A percentile compares a stretch with the other conserved stretches of the same genome.
Conservation (phyloP, 768 basidiomycete species). For the Steccherinum ochraceum region DNA sequence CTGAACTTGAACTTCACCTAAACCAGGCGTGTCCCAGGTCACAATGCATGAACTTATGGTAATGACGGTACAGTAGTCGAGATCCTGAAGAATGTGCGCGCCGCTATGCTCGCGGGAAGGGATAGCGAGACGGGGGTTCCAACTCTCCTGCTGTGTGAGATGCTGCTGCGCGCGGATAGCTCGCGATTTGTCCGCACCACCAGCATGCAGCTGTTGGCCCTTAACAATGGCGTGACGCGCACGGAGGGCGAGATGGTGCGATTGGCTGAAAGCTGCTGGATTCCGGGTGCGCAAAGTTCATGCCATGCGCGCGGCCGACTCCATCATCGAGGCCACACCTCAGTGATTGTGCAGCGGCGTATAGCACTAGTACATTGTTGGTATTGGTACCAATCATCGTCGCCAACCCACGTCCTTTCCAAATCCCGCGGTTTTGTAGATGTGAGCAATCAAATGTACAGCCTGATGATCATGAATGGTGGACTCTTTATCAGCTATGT, state of each 20-base stretch:
- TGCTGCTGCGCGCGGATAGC: slow-evolving; percentile 20
- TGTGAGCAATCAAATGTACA: no score
- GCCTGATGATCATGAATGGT: no score
- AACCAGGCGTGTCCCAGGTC: no score
- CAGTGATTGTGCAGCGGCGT: no score
- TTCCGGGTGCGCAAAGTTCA: slow-evolving; percentile 4
- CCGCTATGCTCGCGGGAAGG: slow-evolving; percentile 15
- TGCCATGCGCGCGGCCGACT: slow-evolving; percentile 9
- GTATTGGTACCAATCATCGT: no score
- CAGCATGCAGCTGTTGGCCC: slow-evolving; percentile 21
- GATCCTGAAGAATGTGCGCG: slow-evolving; percentile 22
- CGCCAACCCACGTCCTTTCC: no score
- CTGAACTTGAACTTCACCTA: no score
- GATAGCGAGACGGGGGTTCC: background rate
- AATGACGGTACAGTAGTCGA: slow-evolving; percentile 20
- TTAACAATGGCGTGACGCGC: slow-evolving; percentile 12
- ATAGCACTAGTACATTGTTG: no score
- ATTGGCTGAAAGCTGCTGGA: slow-evolving; percentile 5
- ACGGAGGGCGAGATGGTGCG: slow-evolving; percentile 7
- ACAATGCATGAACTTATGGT: no score
- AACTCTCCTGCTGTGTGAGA: slow-evolving; percentile 20
- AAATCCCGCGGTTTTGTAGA: no score
- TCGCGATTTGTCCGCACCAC: slow-evolving; percentile 24
- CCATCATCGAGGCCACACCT: slow-evolving; percentile 11
- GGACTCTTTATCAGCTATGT: no score